Base-by-base conservation (phyloP, 75 land plant genomes). In the Picea glauca region DNA sequence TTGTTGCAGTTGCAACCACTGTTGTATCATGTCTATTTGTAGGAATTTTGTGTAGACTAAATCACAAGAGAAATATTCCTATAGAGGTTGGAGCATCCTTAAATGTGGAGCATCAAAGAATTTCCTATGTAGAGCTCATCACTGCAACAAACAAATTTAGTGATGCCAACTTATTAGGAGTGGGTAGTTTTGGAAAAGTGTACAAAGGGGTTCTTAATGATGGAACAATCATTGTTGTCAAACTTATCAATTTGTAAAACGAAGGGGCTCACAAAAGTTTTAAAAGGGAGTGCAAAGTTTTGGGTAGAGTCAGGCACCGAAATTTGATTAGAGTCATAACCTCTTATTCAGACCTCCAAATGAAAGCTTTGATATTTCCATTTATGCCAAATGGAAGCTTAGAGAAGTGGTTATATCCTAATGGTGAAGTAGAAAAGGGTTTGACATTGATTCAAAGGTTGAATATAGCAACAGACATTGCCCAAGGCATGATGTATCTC, bases 161-260 rank as follows among this genome's bases (percentile, higher is more conserved):
- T 72, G 85, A 80, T 61, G 33, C 75, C 0, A 56, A 72, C 50
- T 58, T 80, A 6, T 84, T 84, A 35, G 85, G 85, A 12, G 85
- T 84, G 9, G 85, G 85, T 7, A 84, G 83, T 1, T 84, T 84
- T 21, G 84, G 85, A 15, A 80, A 84, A 61, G 82, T 84, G 0
- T 75, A 77, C 76, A 84, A 84, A 50, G 83, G 85, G 58, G 80
- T 64, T 56, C 31, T 84, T 7, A 79, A 80, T 40, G 75, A 80
- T 70, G 85, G 84, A 60, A 64, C 76, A 23, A 60, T 46, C 30
- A 83, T 81, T 60, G 85, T 83, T 0, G 79, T 84, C 38, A 84
- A 84, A 70, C 43, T 62, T 62, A 26, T 62, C 11, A 7, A 4
- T 26, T 21, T 62, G 32, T 12, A 62, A 23, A 62, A 21, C 8